phyloP scores from a whole-genome alignment of 2,329 filamentous ascomycete genomes.

The Colletotrichum camelliae region DNA sequence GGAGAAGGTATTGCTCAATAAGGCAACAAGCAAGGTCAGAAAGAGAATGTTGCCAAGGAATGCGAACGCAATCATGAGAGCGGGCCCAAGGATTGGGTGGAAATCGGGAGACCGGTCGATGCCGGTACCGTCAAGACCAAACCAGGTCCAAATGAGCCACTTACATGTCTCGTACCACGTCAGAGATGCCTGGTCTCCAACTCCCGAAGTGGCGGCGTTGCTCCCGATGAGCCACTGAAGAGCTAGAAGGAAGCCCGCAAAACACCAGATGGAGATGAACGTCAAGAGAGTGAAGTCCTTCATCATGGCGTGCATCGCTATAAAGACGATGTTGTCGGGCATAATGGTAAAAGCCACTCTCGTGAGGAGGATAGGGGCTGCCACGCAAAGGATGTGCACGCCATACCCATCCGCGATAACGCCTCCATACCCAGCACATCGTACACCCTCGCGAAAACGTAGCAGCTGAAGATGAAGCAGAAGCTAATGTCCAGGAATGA shows the following conservation, averaged over 20 bases:
- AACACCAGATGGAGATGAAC: constrained; percentile 61
- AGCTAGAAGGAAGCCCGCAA: constrained; percentile 73
- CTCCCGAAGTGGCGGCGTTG: constrained; percentile 30
- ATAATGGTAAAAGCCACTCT: constrained; percentile 75
- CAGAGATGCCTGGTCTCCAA: not conserved
- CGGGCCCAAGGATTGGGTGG: constrained; percentile 70
- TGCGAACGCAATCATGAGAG: constrained; percentile 74
- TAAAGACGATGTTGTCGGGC: constrained; percentile 78
- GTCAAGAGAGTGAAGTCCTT: constrained; percentile 73
- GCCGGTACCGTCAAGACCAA: constrained; percentile 70
- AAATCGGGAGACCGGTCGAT: constrained; percentile 61
- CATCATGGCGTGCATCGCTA: constrained; percentile 77
- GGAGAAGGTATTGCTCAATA: constrained; percentile 75
- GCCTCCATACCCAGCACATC: constrained; percentile 35
- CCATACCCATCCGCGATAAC: constrained; percentile 57
- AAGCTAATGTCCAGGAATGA: constrained; percentile 76
- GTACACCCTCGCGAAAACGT: constrained; percentile 64
- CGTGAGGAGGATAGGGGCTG: constrained; percentile 71
- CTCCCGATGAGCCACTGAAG: constrained; percentile 65
- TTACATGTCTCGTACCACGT: constrained; percentile 65
- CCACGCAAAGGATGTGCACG: constrained; percentile 69
- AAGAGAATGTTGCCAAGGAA: constrained; percentile 79
- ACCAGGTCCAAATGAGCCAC: constrained; percentile 84
- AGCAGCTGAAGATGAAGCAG: constrained; percentile 64
- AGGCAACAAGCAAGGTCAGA: constrained; percentile 75